A percentile compares a stretch with the other conserved stretches of the same genome.
phyloP scores from a whole-genome alignment of 2,329 filamentous ascomycete genomes.

The Pseudocercospora eumusae region DNA sequence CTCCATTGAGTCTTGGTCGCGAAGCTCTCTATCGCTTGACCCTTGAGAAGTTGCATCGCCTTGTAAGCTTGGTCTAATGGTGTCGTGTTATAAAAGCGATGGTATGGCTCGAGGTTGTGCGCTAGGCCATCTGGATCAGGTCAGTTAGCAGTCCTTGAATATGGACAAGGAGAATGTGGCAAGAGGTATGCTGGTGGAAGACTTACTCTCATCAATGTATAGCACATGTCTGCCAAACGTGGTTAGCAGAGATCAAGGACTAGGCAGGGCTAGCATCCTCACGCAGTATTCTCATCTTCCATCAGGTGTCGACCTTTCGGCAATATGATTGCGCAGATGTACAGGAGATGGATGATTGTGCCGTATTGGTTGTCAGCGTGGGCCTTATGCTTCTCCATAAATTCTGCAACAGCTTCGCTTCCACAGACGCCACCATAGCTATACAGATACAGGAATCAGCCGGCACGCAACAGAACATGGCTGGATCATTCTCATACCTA shows the following conservation, averaged over 20 bases:
- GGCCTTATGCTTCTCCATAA: constrained; percentile 11
- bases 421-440: constrained; percentile 38
- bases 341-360: constrained; percentile 18
- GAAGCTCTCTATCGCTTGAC: constrained; percentile 8
- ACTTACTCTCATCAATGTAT: background rate
- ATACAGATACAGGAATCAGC: too few relatives aligned
- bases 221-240: background rate
- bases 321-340: constrained; percentile 20
- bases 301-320: background rate
- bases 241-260: background rate
- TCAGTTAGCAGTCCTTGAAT: background rate
- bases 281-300: constrained; percentile 2
- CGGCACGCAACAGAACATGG: too few relatives aligned
- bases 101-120: constrained; percentile 16
- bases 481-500: constrained; percentile 2
- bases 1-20: constrained; percentile 13
- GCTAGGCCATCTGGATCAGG: constrained; percentile 3
- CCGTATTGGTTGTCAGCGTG: constrained; percentile 1
- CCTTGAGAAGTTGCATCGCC: constrained; percentile 9
- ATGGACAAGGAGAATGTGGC: background rate
- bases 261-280: background rate
- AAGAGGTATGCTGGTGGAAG: background rate
- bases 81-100: constrained; percentile 18
- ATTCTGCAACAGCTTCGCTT: constrained; percentile 31
- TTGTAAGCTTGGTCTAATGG: constrained; percentile 5